Percentiles rank a stretch among this genome's conserved stretches.
Conservation (phyloP, 2,329 filamentous ascomycete species). For the Simplicillium sp. region DNA sequence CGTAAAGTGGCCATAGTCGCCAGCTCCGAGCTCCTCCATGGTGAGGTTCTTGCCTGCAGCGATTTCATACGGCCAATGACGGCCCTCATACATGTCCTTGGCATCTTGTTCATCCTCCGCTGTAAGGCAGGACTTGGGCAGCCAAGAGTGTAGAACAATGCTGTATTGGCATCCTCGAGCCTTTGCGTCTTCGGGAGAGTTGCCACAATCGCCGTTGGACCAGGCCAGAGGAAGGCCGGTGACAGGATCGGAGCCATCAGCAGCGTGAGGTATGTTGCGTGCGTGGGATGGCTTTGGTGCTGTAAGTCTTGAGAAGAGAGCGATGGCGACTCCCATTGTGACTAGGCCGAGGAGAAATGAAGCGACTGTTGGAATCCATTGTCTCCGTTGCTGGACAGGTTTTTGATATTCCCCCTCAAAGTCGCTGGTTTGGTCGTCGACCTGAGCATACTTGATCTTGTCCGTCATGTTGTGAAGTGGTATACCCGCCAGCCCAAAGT, state of each 20-base stretch:
- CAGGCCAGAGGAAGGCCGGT: conserved; percentile 9
- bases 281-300: not conserved
- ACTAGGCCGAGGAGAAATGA: conserved; percentile 4
- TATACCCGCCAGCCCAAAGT: no score
- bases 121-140: conserved; percentile 10
- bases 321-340: not conserved
- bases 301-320: not conserved
- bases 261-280: conserved; percentile 2
- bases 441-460: conserved; percentile 4
- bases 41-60: conserved; percentile 8
- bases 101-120: conserved; percentile 13
- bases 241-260: conserved; percentile 6
- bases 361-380: conserved; percentile 1
- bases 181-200: conserved; percentile 9
- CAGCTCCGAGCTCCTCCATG: conserved; percentile 8
- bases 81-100: conserved; percentile 11
- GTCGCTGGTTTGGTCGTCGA: conserved; percentile 1
- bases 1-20: conserved; percentile 10
- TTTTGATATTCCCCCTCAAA: conserved; percentile 1
- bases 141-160: conserved; percentile 13
- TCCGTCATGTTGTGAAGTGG: not conserved
- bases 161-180: conserved; percentile 9
- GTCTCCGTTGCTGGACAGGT: not conserved
- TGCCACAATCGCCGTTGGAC: conserved; percentile 12
- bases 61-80: conserved; percentile 8